Percentiles rank a stretch among this genome's conserved stretches.
These are phyloP conservation scores for Aureobasidium pullulans DNA, from an alignment of 2,329 filamentous ascomycete species.

Conservation along the genomic window DNA sequence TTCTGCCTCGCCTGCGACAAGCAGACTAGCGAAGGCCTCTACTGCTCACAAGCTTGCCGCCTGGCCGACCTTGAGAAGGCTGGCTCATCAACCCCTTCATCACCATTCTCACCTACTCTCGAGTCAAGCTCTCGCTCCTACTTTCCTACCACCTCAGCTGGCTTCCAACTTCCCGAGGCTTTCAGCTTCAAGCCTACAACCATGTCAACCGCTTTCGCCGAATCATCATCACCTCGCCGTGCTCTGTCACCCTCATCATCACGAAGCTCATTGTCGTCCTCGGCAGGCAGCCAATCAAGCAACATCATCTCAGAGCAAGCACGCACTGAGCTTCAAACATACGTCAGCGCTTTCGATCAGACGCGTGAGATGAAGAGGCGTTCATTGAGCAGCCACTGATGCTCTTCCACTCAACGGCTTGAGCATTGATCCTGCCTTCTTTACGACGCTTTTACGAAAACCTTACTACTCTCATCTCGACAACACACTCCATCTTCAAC, in stretches of 20 bases:
- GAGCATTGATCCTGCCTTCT: neutral
- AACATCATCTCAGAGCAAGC: slow-evolving; percentile 65
- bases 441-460: slow-evolving; percentile 6
- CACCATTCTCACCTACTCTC: slow-evolving; percentile 20
- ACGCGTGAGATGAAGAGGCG: slow-evolving; percentile 52
- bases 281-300: slow-evolving; percentile 40
- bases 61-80: slow-evolving; percentile 79
- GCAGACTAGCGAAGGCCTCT: slow-evolving; percentile 72
- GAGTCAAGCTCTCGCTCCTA: slow-evolving; percentile 11
- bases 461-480: slow-evolving; percentile 1
- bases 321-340: slow-evolving; percentile 71
- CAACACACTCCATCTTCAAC: neutral
- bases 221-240: slow-evolving; percentile 18
- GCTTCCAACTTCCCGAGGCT: slow-evolving; percentile 59
- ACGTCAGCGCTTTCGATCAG: slow-evolving; percentile 84
- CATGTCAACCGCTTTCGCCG: slow-evolving; percentile 23
- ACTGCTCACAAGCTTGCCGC: slow-evolving; percentile 89
- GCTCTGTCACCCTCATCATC: slow-evolving; percentile 59
- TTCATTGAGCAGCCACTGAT: slow-evolving; percentile 18
- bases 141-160: slow-evolving; percentile 17
- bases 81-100: slow-evolving; percentile 29
- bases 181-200: slow-evolving; percentile 33
- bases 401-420: slow-evolving; percentile 10
- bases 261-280: slow-evolving; percentile 74
- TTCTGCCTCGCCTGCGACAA: slow-evolving; percentile 93